A percentile compares a stretch with the other conserved stretches of the same genome.
Evolutionary conservation across 495 filamentous ascomycete species (phyloP).

Genomic region (Lepidopterella palustris): DNA sequence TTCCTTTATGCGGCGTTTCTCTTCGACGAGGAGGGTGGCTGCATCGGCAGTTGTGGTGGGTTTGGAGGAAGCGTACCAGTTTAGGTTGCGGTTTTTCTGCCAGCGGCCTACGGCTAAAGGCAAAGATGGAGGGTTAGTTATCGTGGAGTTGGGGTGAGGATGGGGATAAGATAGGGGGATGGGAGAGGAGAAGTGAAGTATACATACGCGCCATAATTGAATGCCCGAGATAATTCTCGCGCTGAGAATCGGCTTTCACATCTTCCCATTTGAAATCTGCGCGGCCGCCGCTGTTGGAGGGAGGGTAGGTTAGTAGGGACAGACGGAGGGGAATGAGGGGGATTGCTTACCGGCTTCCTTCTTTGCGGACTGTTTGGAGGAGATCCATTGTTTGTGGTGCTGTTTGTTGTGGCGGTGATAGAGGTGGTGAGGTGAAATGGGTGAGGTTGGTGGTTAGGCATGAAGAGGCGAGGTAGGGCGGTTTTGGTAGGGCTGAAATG

Average conservation of each 20-base stretch:
- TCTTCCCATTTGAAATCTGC: constrained; percentile 95
- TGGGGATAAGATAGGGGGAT: background rate
- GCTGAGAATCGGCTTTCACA: constrained; percentile 76
- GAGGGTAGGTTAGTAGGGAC: too few relatives aligned
- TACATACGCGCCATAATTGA: constrained; percentile 71
- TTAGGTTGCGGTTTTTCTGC: constrained; percentile 81
- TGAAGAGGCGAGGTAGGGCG: background rate
- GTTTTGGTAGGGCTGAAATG: background rate
- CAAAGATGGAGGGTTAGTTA: too few relatives aligned
- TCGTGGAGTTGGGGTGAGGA: constrained; percentile 8
- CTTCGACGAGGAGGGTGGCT: constrained; percentile 62
- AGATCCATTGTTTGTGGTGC: constrained; percentile 69
- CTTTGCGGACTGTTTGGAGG: constrained; percentile 83
- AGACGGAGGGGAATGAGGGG: too few relatives aligned
- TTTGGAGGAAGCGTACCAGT: constrained; percentile 72
- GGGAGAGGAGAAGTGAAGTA: background rate
- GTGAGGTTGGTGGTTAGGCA: background rate
- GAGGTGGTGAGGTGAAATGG: background rate
- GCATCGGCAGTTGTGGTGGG: constrained; percentile 33
- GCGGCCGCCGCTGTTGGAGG: constrained; percentile 67
- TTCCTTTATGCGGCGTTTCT: constrained; percentile 77
- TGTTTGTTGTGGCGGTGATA: constrained; percentile 1
- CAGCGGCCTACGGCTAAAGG: constrained; percentile 78
- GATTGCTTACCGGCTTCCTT: constrained; percentile 80
- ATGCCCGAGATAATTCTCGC: constrained; percentile 97